Percentiles rank a stretch among this genome's conserved stretches.
Evolutionary conservation across 306 rosid species (phyloP).

Genomic region (Quercus ilex): DNA sequence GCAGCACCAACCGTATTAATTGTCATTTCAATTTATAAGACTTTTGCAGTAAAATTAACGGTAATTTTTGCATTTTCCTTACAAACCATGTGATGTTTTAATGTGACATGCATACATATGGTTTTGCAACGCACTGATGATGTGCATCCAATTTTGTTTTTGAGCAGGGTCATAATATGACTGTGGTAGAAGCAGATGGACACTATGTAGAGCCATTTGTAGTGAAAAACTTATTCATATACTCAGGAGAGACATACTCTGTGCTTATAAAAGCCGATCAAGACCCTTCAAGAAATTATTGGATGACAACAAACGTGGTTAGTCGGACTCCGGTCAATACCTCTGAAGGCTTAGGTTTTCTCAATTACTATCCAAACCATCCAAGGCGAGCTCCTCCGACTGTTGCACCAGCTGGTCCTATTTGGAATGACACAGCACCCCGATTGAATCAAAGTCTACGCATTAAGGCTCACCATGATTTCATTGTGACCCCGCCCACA

Average conservation of each 20-base stretch:
- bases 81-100: background rate
- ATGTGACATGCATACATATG: background rate
- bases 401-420: constrained; percentile 49
- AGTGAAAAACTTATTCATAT: constrained; percentile 63
- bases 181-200: constrained; percentile 92
- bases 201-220: constrained; percentile 82
- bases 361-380: constrained; percentile 87
- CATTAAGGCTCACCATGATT: constrained; percentile 52
- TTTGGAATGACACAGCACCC: constrained; percentile 44
- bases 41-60: too few relatives aligned
- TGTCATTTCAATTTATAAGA: too few relatives aligned
- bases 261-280: constrained; percentile 67
- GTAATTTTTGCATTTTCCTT: too few relatives aligned
- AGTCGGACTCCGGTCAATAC: constrained; percentile 51
- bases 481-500: constrained; percentile 51
- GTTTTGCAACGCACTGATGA: background rate
- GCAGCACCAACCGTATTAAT: too few relatives aligned
- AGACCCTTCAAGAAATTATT: constrained; percentile 76
- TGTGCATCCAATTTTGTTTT: background rate
- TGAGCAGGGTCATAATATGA: constrained; percentile 84
- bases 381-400: constrained; percentile 56
- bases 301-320: constrained; percentile 66
- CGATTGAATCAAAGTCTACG: constrained; percentile 56
- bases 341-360: constrained; percentile 55
- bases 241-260: constrained; percentile 91